phyloP scores from a whole-genome alignment of 495 filamentous ascomycete genomes.

The Clohesyomyces aquaticus region DNA sequence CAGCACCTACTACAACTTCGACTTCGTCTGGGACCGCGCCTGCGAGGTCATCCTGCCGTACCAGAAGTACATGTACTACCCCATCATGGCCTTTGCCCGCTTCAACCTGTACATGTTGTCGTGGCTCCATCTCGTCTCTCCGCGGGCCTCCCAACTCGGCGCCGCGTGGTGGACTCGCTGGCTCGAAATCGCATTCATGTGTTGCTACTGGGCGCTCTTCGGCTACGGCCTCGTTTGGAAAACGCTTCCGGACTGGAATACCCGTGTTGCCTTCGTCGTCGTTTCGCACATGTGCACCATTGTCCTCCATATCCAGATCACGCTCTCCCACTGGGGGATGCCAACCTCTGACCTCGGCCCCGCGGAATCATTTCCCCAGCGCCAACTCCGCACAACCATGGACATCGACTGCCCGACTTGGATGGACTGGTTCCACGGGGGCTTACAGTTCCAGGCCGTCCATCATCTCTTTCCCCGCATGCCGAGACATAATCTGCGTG shows the following conservation, averaged over 20 bases:
- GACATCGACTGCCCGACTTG: constrained; percentile 55
- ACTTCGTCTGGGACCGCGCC: constrained; percentile 51
- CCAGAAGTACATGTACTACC: constrained; percentile 57
- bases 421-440: constrained; percentile 56
- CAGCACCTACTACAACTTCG: constrained; percentile 53
- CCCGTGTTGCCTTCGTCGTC: constrained; percentile 53
- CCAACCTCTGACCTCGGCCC: constrained; percentile 54
- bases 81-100: constrained; percentile 56
- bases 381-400: constrained; percentile 56
- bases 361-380: constrained; percentile 54
- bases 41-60: constrained; percentile 50
- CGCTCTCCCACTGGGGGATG: constrained; percentile 58
- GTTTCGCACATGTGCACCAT: constrained; percentile 54
- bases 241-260: constrained; percentile 50
- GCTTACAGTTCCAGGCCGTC: constrained; percentile 56
- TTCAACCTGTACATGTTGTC: constrained; percentile 57
- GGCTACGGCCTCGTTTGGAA: constrained; percentile 53
- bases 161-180: constrained; percentile 54
- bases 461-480: constrained; percentile 55
- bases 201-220: constrained; percentile 53
- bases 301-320: constrained; percentile 58
- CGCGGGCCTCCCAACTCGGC: constrained; percentile 45
- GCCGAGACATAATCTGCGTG: constrained; percentile 53
- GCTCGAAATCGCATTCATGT: constrained; percentile 51
- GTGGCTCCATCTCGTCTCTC: constrained; percentile 52